phyloP scores from a whole-genome alignment of 352 stramenopile species.

The Halophytophthora batemanensis region DNA sequence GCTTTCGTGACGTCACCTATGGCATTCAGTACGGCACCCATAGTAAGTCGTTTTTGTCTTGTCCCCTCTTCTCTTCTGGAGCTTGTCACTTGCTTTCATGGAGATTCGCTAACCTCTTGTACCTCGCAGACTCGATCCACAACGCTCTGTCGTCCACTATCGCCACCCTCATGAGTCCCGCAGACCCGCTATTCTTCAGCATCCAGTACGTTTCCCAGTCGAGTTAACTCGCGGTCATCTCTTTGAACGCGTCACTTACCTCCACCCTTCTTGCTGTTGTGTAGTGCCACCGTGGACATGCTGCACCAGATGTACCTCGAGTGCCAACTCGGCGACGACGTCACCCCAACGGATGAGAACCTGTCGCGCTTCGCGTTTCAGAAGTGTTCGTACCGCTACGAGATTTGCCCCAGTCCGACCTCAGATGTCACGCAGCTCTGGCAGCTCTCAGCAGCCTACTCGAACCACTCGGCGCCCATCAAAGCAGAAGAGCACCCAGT shows the following conservation, averaged over 20 bases:
- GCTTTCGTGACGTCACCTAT: slow-evolving; percentile 30
- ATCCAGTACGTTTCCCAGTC: slow-evolving; percentile 40
- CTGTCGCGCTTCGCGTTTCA: slow-evolving; percentile 36
- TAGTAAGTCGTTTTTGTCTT: slow-evolving; percentile 22
- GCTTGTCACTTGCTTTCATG: neutral
- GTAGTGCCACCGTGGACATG: slow-evolving; percentile 37
- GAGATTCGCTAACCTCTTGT: slow-evolving; percentile 1
- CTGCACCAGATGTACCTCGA: slow-evolving; percentile 39
- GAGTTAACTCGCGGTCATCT: neutral
- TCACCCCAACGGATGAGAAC: slow-evolving; percentile 23
- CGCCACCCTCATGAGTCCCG: slow-evolving; percentile 30
- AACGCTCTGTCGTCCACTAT: slow-evolving; percentile 29
- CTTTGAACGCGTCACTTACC: neutral
- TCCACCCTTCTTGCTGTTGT: neutral
- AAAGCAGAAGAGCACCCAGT: slow-evolving; percentile 18
- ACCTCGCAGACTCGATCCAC: slow-evolving; percentile 40
- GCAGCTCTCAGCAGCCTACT: slow-evolving; percentile 18
- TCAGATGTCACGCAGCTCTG: slow-evolving; percentile 31
- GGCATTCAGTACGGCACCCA: slow-evolving; percentile 47
- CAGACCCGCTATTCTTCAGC: slow-evolving; percentile 47
- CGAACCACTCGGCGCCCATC: slow-evolving; percentile 7
- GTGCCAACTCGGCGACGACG: slow-evolving; percentile 34
- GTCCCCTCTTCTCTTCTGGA: neutral
- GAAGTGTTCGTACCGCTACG: slow-evolving; percentile 21
- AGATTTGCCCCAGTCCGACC: slow-evolving; percentile 14